Base-by-base conservation (phyloP, 2,329 filamentous ascomycete genomes). In the Aspergillus sp. region DNA sequence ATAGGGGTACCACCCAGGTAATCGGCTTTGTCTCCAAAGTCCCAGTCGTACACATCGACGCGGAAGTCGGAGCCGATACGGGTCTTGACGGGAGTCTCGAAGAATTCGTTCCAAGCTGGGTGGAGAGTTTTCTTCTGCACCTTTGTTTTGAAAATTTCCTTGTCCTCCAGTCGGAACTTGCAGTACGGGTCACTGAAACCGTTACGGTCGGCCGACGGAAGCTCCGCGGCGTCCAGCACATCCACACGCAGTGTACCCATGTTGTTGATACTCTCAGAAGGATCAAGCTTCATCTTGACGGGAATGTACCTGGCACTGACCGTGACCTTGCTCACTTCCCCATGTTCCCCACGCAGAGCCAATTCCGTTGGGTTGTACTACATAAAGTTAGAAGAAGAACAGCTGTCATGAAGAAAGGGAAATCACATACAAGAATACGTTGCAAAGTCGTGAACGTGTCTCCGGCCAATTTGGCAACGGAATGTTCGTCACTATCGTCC, bases 261-360 rank as follows among this genome's bases (percentile, higher is more conserved):
- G 71, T 98, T 98, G 80, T 96, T 97, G 77, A 98, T 95, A 62
- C 90, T 96, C 71, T 98, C 93, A 60, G 84, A 89, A 0, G 93
- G 87, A 61, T 98, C 90, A 43, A 98, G 85, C 48, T 83, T 76
- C 93, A 98, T 98, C 73, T 88, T 83, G 51, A 97, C 84, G 0
- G 93, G 93, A 20, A 98, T 83, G 65, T 95, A 98, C 69, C 95
- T 95, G 62, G 96, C 79, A 72, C 87, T 94, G 63, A 98, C 86
- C 57, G 85, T 94, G 64, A 98, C 79, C 62, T 83, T 90, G 73
- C 82, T 90, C 22, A 84, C 70, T 49, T 80, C 79, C 45, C 90
- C 90, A 38, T 91, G 80, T 15, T 86, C 83, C 51, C 88, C 86
- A 66, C 84, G 89, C 50, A 98, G 76, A 47, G 82, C 83, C 47